These are phyloP conservation scores for Porphyridium purpureum DNA, from an alignment of 23 red algal genomes.

Conservation along the genomic window DNA sequence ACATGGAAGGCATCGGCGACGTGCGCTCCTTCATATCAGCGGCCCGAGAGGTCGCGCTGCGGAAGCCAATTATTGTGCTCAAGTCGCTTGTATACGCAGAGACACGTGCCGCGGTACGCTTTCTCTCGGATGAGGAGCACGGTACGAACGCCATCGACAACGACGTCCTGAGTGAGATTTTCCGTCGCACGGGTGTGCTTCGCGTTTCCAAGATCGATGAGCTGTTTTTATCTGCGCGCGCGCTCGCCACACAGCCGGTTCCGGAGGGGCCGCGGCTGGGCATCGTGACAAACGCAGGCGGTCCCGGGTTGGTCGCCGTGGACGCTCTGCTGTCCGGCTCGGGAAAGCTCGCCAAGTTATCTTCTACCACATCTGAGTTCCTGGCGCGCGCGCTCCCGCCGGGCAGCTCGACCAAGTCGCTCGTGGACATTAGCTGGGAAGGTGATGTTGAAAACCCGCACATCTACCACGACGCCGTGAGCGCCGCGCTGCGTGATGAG, in stretches of 20 bases:
- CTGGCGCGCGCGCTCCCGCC: slow-evolving; percentile 6
- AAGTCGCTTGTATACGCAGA: too few relatives aligned
- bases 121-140: slow-evolving; percentile 1
- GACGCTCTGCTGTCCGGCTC: slow-evolving; percentile 14
- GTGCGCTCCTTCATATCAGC: slow-evolving; percentile 21
- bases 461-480: slow-evolving; percentile 5
- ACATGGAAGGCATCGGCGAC: slow-evolving; percentile 17
- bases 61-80: slow-evolving; percentile 16
- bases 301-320: too few relatives aligned
- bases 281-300: too few relatives aligned
- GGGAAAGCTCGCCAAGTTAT: slow-evolving; percentile 7
- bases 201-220: slow-evolving; percentile 13
- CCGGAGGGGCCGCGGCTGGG: too few relatives aligned
- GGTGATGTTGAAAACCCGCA: slow-evolving; percentile 5
- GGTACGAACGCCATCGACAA: not conserved
- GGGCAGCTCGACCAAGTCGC: not conserved
- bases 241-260: too few relatives aligned
- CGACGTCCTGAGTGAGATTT: slow-evolving; percentile 21
- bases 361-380: not conserved
- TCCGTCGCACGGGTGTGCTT: slow-evolving; percentile 13
- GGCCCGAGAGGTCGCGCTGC: slow-evolving; percentile 18
- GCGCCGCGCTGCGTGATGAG: not conserved
- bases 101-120: slow-evolving; percentile 4
- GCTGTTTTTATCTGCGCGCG: slow-evolving; percentile 20
- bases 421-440: slow-evolving; percentile 18